Evolutionary conservation across 2,329 filamentous ascomycete species (phyloP).

Genomic region (Cryphonectria radicalis): DNA sequence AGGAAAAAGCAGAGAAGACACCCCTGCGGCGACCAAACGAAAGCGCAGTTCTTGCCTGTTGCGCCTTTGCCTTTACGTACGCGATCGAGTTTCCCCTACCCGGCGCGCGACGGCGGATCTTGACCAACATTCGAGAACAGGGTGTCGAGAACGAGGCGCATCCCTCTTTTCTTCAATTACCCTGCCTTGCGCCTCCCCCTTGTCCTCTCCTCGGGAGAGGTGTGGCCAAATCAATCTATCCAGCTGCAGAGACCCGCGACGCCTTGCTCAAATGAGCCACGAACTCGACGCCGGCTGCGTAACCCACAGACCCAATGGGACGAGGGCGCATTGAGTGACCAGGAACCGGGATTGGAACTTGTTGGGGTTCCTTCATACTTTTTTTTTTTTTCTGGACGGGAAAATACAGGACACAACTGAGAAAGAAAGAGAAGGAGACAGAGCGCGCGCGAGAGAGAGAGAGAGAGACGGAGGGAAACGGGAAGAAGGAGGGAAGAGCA

Average conservation of each 20-base stretch:
- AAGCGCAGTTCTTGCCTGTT: background rate
- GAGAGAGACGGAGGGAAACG: background rate
- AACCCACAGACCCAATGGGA: constrained; percentile 51
- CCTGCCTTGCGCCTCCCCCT: background rate
- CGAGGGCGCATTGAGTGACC: constrained; percentile 42
- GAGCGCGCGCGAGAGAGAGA: background rate
- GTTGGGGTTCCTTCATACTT: constrained; percentile 31
- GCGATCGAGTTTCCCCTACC: background rate
- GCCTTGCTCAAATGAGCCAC: constrained; percentile 46
- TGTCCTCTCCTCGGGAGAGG: constrained; percentile 33
- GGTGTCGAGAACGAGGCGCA: constrained; percentile 16
- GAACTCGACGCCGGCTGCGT: constrained; percentile 49
- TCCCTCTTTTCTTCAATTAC: background rate
- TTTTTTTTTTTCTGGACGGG: background rate
- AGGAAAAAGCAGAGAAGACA: background rate
- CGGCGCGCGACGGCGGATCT: constrained; percentile 11
- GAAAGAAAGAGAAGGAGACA: background rate
- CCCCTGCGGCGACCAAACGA: background rate
- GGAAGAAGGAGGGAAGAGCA: background rate
- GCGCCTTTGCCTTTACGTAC: background rate
- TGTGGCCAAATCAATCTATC: constrained; percentile 37
- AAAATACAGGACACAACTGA: constrained; percentile 7
- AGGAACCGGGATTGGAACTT: constrained; percentile 35
- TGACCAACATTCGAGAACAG: constrained; percentile 8
- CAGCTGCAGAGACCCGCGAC: constrained; percentile 48